Evolutionary conservation across 1,284 basidiomycete genomes (phyloP).

Genomic region (Ganoderma lingzhi): DNA sequence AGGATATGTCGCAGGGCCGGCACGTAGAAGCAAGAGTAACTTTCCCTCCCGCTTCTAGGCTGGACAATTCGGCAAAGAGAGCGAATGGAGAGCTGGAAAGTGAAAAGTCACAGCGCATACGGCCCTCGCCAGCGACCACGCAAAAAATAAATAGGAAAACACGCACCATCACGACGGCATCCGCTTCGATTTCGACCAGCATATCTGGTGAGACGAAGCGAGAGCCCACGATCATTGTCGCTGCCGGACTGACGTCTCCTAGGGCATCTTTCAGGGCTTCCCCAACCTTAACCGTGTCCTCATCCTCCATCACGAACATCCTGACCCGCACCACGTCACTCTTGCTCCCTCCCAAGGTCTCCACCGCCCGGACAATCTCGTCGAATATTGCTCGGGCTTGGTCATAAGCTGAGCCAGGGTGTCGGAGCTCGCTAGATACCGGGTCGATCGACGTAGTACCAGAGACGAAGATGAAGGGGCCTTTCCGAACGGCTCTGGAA

Average conservation of each 20-base stretch:
- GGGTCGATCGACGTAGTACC: conserved; percentile 59
- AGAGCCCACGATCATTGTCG: conserved; percentile 58
- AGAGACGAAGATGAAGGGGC: conserved; percentile 58
- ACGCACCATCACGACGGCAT: conserved; percentile 43
- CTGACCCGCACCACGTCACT: conserved; percentile 54
- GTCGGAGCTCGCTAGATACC: conserved; percentile 47
- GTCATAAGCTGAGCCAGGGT: conserved; percentile 52
- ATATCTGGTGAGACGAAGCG: conserved; percentile 53
- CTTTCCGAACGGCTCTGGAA: conserved; percentile 56
- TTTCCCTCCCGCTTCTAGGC: not conserved
- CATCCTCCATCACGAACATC: conserved; percentile 54
- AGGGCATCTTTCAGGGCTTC: conserved; percentile 53
- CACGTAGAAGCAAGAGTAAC: not conserved
- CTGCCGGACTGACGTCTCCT: conserved; percentile 52
- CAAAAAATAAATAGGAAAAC: not conserved
- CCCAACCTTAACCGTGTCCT: conserved; percentile 52
- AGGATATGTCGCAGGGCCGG: not conserved
- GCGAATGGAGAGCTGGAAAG: not conserved
- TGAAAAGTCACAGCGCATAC: not conserved
- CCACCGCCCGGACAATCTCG: conserved; percentile 52
- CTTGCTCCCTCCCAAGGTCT: conserved; percentile 49
- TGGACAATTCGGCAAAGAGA: not conserved
- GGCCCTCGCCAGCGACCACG: not conserved
- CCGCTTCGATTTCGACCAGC: conserved; percentile 61
- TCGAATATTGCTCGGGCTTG: conserved; percentile 52